Base-by-base conservation (phyloP, 345 rosid species). In the Acer saccharum region DNA sequence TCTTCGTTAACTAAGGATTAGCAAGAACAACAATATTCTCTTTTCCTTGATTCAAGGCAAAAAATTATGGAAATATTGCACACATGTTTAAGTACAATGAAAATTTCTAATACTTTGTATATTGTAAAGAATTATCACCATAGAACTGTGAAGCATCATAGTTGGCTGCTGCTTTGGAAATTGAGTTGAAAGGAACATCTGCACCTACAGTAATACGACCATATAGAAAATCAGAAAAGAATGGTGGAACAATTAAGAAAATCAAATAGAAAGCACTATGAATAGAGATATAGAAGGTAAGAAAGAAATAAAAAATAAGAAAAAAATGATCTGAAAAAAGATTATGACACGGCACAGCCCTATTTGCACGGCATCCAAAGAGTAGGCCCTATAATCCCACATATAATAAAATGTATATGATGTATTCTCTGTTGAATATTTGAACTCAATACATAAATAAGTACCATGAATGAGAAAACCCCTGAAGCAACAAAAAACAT, bases 81-180 rank as follows among this genome's bases (percentile, higher is more conserved):
- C 13, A 6, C 52, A 75, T 50, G 8, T 39, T 52, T 52, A 18
- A 20, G 54, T 16, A 11, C 18, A 62, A 65, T 12, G 27, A 29
- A 0, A 64, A 27, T 43, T 48, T 69, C 64, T 18, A 44, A 80
- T 44, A 61, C 69, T 29, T 75, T 58, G 32, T 41, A 71, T 10
- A 23, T 7, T 1, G 10, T 29, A 75, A 7, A 23, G 77, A 23
- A 67, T 52, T 17, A 70, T 76, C 76, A 95, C 99, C 97, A 91
- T 94, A 71, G 86, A 86, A 87, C 99, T 96, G 75, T 91, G 97
- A 72, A 96, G 91, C 84, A 89, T 81, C 77, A 96, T 76, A 78
- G 85, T 79, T 52, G 98, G 97, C 77, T 86, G 98, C 72, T 91
- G 93, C 87, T 89, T 96, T 8, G 99, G 99, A 83, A 92, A 96